phyloP scores from a whole-genome alignment of 2,329 filamentous ascomycete genomes.

The Neoscytalidium dimidiatum region DNA sequence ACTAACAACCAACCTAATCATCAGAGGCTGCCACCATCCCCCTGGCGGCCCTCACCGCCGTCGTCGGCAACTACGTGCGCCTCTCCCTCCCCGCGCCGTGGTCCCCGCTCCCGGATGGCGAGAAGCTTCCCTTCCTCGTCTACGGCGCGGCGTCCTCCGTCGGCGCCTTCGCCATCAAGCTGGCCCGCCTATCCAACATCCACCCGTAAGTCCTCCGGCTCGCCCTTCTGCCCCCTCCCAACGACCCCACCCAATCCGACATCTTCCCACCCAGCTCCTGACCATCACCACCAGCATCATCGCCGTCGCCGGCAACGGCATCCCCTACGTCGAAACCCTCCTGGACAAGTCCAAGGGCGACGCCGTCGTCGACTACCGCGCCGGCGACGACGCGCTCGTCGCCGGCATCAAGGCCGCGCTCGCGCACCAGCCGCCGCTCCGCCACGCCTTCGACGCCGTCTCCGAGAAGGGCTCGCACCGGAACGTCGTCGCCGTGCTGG shows the following conservation, averaged over 20 bases:
- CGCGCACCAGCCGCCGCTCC: conserved; percentile 33
- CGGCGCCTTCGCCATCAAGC: conserved; percentile 44
- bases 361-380: conserved; percentile 55
- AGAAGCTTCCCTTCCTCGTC: conserved; percentile 37
- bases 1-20: neutral
- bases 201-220: conserved; percentile 30
- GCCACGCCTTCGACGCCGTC: conserved; percentile 61
- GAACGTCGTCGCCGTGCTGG: conserved; percentile 43
- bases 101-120: conserved; percentile 25
- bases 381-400: conserved; percentile 56
- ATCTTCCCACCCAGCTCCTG: neutral
- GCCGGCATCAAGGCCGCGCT: conserved; percentile 47
- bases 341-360: conserved; percentile 44
- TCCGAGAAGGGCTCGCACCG: conserved; percentile 53
- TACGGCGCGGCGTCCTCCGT: conserved; percentile 46
- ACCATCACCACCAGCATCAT: conserved; percentile 30
- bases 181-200: conserved; percentile 41
- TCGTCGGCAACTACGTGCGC: conserved; percentile 46
- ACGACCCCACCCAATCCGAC: neutral
- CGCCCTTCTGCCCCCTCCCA: neutral
- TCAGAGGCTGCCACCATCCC: conserved; percentile 48
- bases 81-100: conserved; percentile 48
- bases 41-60: conserved; percentile 49
- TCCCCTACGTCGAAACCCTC: conserved; percentile 38
- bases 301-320: conserved; percentile 42